Conservation (phyloP, 2,329 filamentous ascomycete genomes). For the Epichloe aotearoae region DNA sequence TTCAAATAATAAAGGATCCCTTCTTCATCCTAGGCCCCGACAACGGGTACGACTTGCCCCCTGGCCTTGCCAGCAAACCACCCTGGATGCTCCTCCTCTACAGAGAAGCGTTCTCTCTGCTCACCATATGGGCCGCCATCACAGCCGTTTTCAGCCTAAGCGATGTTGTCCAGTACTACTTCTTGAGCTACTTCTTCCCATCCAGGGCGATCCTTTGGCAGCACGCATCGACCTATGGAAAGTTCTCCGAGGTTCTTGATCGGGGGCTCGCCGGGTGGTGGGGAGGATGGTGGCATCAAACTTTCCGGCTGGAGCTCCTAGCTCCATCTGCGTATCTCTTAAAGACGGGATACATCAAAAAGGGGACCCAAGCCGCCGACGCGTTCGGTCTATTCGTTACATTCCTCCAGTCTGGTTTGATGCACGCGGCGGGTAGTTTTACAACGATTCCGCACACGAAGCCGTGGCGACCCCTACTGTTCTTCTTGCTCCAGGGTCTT, state of each 20-base stretch:
- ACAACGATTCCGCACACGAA: slow-evolving; percentile 43
- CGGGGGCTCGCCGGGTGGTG: slow-evolving; percentile 69
- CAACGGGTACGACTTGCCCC: slow-evolving; percentile 24
- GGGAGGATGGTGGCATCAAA: slow-evolving; percentile 85
- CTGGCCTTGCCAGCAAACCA: slow-evolving; percentile 29
- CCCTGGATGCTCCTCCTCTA: slow-evolving; percentile 35
- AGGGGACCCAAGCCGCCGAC: slow-evolving; percentile 14
- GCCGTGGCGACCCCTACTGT: slow-evolving; percentile 44
- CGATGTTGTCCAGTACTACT: slow-evolving; percentile 41
- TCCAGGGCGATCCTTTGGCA: slow-evolving; percentile 37
- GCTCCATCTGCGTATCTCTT: slow-evolving; percentile 41
- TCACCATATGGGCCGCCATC: slow-evolving; percentile 47
- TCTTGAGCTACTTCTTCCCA: slow-evolving; percentile 39
- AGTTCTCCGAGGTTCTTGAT: slow-evolving; percentile 42
- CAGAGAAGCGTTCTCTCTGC: slow-evolving; percentile 42
- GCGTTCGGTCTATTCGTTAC: slow-evolving; percentile 21
- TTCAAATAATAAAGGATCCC: slow-evolving; percentile 59
- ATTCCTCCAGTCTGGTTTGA: slow-evolving; percentile 51
- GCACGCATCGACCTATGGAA: slow-evolving; percentile 43
- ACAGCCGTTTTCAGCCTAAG: slow-evolving; percentile 45
- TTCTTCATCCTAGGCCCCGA: slow-evolving; percentile 53
- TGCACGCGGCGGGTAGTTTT: slow-evolving; percentile 61
- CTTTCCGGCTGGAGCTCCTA: slow-evolving; percentile 62
- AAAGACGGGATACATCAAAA: slow-evolving; percentile 23
- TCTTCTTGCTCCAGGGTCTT: slow-evolving; percentile 58